Base-by-base conservation (phyloP, 78 protist genomes). In the Planoprotostelium fungivorum region DNA sequence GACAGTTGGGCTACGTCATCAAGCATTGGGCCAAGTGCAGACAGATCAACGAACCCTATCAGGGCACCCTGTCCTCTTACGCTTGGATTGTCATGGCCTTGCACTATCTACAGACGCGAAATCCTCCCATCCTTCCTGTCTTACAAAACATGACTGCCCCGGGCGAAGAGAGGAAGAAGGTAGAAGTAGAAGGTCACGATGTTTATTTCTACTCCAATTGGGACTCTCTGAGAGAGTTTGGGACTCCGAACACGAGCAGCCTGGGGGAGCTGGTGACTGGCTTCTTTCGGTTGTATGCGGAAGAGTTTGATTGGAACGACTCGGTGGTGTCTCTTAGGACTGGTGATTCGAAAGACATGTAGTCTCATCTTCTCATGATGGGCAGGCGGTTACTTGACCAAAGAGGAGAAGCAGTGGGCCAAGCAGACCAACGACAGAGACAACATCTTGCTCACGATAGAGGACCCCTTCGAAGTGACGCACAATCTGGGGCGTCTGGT, bases 11-110 rank as follows among this genome's bases (percentile, higher is more conserved):
- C 0, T 92, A 92, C 35, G 90, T 92, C 36, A 92, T 92, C 29
- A 92, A 92, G 84, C 36, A 92, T n/a, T 92, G 94, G 94, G 94
- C 94, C 25, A 92, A 92, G n/a, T 9, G 91, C 37, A 88, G 94
- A 88, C 89, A 89, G 88, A 92, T 92, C 38, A 92, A 92, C 63
- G 94, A 92, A 83, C 94, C 94, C 36, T 84, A 87, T 0, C n/a
- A 85, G 0, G 94, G 94, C 0, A 92, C 92, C 1, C 83, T 92
- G 0, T 38, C 86, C 28, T 85, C 90, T 0, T 92, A 92, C 29
- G 94, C 92, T 85, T 92, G 85, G 29, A 92, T 92, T 10, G 90
- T 90, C 36, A 28, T 92, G 84, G 94, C 88, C 0, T 90, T 92
- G 51, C 84, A 86, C 63, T 92, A 90, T 37, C 90, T 92, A 35